These are phyloP conservation scores for Cystofilobasidium bisporidii DNA, from an alignment of 768 basidiomycete species.

Conservation along the genomic window DNA sequence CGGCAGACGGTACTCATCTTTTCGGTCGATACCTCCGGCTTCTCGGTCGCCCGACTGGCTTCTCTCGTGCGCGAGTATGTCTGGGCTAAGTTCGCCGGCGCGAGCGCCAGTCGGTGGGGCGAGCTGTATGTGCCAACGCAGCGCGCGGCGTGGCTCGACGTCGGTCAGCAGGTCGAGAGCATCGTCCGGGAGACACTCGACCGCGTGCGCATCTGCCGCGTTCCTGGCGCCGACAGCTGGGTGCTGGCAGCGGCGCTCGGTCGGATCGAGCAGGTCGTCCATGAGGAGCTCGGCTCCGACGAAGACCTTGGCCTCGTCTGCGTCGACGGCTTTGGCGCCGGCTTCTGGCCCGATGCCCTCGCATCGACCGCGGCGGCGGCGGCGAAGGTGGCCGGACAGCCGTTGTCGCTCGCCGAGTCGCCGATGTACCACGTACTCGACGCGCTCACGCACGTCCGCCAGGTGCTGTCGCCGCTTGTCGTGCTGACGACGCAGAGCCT, in stretches of 20 bases:
- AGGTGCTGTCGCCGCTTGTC: neutral
- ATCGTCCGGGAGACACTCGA: neutral
- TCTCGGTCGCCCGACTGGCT: conserved; percentile 17
- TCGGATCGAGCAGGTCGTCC: neutral
- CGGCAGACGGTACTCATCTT: conserved; percentile 7
- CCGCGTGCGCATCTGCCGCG: conserved; percentile 5
- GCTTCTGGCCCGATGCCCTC: conserved; percentile 7
- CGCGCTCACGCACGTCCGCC: conserved; percentile 5
- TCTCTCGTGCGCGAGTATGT: neutral
- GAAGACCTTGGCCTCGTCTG: conserved; percentile 11
- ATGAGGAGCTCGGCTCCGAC: neutral
- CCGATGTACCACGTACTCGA: conserved; percentile 20
- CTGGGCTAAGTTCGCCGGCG: neutral
- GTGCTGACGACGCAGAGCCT: conserved; percentile 9
- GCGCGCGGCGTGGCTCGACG: neutral
- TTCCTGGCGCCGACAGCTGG: conserved; percentile 1
- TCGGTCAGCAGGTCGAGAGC: neutral
- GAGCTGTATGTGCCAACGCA: neutral
- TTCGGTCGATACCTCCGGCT: conserved; percentile 6
- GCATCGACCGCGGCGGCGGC: neutral
- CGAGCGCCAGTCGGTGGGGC: neutral
- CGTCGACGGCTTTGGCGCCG: conserved; percentile 13
- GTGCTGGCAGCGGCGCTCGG: neutral
- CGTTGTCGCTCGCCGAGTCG: neutral
- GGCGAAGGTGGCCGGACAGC: neutral